Evolutionary conservation across 768 basidiomycete species (phyloP).

Genomic region (Boletus patriciae): DNA sequence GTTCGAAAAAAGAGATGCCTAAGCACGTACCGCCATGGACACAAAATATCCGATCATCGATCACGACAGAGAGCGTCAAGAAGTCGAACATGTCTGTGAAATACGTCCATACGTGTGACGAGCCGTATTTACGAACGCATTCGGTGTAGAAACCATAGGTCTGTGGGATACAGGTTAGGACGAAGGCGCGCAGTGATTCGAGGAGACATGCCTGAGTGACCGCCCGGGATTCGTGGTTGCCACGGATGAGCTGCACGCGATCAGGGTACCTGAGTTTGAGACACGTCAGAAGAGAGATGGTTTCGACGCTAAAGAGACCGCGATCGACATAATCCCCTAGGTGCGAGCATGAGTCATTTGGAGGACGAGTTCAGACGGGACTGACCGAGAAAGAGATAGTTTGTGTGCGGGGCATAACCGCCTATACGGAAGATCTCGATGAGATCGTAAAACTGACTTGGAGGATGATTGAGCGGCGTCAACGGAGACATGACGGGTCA

Average conservation of each 20-base stretch:
- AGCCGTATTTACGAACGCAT: constrained; percentile 96
- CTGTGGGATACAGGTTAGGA: constrained; percentile 43
- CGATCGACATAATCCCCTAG: constrained; percentile 98
- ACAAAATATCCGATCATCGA: constrained; percentile 98
- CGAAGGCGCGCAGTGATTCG: background rate
- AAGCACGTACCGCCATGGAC: constrained; percentile 84
- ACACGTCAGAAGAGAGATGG: constrained; percentile 94
- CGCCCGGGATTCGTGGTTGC: constrained; percentile 96
- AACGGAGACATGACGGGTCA: constrained; percentile 3
- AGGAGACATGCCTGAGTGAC: constrained; percentile 84
- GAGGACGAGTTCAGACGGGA: constrained; percentile 3
- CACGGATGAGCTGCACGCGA: constrained; percentile 92
- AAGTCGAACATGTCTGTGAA: constrained; percentile 99
- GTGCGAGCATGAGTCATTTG: constrained; percentile 7
- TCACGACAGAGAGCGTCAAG: constrained; percentile 94
- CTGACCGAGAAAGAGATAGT: constrained; percentile 96
- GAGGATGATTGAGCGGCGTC: constrained; percentile 37
- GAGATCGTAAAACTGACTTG: constrained; percentile 98
- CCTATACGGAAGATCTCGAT: constrained; percentile 99
- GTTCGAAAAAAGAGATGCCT: background rate
- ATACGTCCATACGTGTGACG: constrained; percentile 96
- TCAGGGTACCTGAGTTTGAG: constrained; percentile 97
- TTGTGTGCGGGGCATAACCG: constrained; percentile 93
- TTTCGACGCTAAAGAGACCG: constrained; percentile 97
- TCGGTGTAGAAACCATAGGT: constrained; percentile 99